These are phyloP conservation scores for Penicillium angulare DNA, from an alignment of 495 filamentous ascomycete genomes.

Conservation along the genomic window DNA sequence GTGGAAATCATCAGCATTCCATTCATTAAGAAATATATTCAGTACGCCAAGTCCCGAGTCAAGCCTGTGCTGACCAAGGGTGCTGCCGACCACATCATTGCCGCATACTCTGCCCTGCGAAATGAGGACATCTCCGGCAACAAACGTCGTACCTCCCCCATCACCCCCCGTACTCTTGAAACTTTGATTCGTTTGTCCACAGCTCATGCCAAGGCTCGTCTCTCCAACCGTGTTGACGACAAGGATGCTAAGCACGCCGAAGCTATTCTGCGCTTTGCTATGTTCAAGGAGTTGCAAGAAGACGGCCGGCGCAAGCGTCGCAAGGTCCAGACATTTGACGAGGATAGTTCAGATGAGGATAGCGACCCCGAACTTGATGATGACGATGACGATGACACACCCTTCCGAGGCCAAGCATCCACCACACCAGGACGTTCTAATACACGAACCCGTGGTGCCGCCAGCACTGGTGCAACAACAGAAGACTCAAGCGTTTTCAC, in stretches of 20 bases:
- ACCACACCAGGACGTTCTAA: constrained; percentile 32
- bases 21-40: constrained; percentile 99
- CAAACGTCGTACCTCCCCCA: constrained; percentile 87
- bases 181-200: constrained; percentile 96
- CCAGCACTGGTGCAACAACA: constrained; percentile 32
- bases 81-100: constrained; percentile 86
- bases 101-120: constrained; percentile 88
- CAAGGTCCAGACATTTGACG: constrained; percentile 50
- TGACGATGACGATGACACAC: constrained; percentile 33
- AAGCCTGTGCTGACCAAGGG: constrained; percentile 91
- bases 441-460: constrained; percentile 47
- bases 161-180: constrained; percentile 96
- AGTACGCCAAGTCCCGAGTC: constrained; percentile 92
- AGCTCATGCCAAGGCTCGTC: constrained; percentile 89
- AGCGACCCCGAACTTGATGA: constrained; percentile 35
- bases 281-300: constrained; percentile 96
- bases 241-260: constrained; percentile 88
- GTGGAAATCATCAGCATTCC: constrained; percentile 94
- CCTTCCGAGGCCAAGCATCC: constrained; percentile 29
- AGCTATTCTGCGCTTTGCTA: constrained; percentile 85
- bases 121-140: constrained; percentile 96
- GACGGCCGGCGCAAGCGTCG: constrained; percentile 76
- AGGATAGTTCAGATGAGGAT: constrained; percentile 48
- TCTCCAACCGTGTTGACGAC: constrained; percentile 91
- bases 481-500: constrained; percentile 54